phyloP scores from a whole-genome alignment of 768 basidiomycete species.

The Tylopilus subfusipes region DNA sequence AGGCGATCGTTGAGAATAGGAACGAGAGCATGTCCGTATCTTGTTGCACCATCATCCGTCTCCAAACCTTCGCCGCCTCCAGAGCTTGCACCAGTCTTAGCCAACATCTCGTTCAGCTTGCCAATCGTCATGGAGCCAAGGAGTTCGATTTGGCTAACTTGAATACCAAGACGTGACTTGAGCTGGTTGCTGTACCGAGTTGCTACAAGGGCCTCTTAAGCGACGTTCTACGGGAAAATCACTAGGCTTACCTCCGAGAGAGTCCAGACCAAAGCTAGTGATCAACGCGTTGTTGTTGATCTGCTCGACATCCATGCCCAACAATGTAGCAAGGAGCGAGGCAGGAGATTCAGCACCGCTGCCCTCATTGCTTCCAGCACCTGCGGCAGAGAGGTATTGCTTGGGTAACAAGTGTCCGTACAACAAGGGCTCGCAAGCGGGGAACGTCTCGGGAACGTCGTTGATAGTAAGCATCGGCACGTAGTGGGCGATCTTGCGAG shows the following conservation, averaged over 20 bases:
- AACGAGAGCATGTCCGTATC: constrained; percentile 28
- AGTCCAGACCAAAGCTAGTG: constrained; percentile 26
- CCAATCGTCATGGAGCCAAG: constrained; percentile 25
- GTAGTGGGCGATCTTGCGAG: constrained; percentile 30
- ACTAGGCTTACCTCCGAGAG: constrained; percentile 22
- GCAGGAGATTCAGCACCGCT: constrained; percentile 21
- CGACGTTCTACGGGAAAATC: neutral
- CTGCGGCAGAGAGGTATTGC: constrained; percentile 18
- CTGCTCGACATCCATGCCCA: constrained; percentile 27
- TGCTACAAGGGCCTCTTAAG: constrained; percentile 9
- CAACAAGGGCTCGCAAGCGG: constrained; percentile 25
- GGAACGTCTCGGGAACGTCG: constrained; percentile 26
- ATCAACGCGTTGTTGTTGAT: constrained; percentile 30
- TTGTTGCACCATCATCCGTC: constrained; percentile 24
- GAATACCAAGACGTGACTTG: constrained; percentile 26
- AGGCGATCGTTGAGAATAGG: constrained; percentile 30
- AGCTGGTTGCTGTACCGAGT: constrained; percentile 32
- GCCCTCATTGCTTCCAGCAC: constrained; percentile 10
- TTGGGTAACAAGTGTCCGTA: constrained; percentile 26
- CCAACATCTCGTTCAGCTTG: constrained; percentile 24
- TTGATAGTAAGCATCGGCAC: constrained; percentile 27
- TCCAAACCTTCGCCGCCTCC: constrained; percentile 2
- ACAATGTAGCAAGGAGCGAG: constrained; percentile 21
- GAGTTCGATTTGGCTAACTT: constrained; percentile 23
- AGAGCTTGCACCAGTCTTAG: constrained; percentile 14